phyloP scores from a whole-genome alignment of 805 yeast species.

The Candida cerambycidarum region DNA sequence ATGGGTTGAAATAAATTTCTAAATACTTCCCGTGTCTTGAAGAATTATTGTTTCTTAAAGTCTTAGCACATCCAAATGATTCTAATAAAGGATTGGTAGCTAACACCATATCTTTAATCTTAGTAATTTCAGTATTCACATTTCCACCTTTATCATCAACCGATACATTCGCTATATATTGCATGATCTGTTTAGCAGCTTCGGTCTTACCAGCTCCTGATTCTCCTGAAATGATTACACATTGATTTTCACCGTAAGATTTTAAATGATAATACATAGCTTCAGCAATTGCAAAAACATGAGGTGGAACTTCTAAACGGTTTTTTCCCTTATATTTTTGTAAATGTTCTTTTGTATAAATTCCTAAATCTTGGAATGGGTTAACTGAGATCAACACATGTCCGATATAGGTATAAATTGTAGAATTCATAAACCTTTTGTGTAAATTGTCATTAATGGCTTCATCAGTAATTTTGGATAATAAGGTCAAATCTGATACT shows the following conservation, averaged over 20 bases:
- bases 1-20: conserved; percentile 79
- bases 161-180: conserved; percentile 87
- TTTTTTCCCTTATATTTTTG: conserved; percentile 85
- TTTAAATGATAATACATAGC: conserved; percentile 94
- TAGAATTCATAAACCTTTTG: conserved; percentile 83
- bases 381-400: conserved; percentile 94
- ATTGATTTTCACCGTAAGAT: conserved; percentile 90
- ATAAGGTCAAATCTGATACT: conserved; percentile 87
- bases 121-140: conserved; percentile 53
- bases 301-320: conserved; percentile 95
- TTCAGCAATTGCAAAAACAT: conserved; percentile 97
- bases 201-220: conserved; percentile 98
- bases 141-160: conserved; percentile 53
- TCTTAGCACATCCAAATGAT: conserved; percentile 92
- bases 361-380: conserved; percentile 95
- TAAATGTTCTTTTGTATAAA: conserved; percentile 78
- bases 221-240: conserved; percentile 97
- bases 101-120: conserved; percentile 93
- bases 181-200: conserved; percentile 98
- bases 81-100: conserved; percentile 94
- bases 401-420: conserved; percentile 91
- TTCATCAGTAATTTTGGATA: conserved; percentile 87
- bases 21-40: conserved; percentile 92
- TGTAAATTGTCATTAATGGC: conserved; percentile 88
- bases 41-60: conserved; percentile 83